These are phyloP conservation scores for Prunella vulgaris DNA, from an alignment of 257 asterid species.

Conservation along the genomic window DNA sequence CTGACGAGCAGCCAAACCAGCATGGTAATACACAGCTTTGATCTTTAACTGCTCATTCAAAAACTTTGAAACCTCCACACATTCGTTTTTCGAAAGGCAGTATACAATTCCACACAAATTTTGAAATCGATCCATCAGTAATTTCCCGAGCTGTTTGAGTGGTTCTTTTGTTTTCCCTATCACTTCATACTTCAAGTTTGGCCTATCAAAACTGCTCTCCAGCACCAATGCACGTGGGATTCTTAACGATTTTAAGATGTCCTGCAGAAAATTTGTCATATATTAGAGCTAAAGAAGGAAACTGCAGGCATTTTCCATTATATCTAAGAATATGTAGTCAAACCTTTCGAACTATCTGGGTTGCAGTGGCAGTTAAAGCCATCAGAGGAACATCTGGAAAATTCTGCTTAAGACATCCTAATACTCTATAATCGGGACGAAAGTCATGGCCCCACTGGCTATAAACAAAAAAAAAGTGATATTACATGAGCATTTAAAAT, in stretches of 20 bases:
- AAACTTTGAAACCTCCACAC: conserved; percentile 74
- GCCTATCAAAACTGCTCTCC: conserved; percentile 88
- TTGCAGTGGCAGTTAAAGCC: conserved; percentile 99
- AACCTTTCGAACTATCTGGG: conserved; percentile 78
- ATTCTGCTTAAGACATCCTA: conserved; percentile 93
- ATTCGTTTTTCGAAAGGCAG: conserved; percentile 94
- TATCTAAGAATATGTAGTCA: conserved; percentile 26
- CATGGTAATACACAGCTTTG: conserved; percentile 80
- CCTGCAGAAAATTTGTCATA: conserved; percentile 43
- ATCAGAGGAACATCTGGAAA: conserved; percentile 83
- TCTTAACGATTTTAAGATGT: conserved; percentile 62
- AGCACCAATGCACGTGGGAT: conserved; percentile 83
- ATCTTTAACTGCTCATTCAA: conserved; percentile 75
- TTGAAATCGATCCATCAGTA: conserved; percentile 61
- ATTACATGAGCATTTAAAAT: neutral
- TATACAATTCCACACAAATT: conserved; percentile 80
- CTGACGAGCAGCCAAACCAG: conserved; percentile 89
- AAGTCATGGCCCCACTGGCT: conserved; percentile 99
- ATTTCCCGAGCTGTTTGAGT: conserved; percentile 79
- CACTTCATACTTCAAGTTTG: conserved; percentile 89
- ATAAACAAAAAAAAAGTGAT: conserved; percentile 21
- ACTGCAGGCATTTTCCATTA: neutral
- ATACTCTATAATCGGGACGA: conserved; percentile 88
- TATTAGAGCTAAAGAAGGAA: conserved; percentile 19
- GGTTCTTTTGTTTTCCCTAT: conserved; percentile 76